Evolutionary conservation across 2,329 filamentous ascomycete genomes (phyloP), one percentile per base, ranked within the genome.

Genomic region (Sporothrix schenckii): DNA sequence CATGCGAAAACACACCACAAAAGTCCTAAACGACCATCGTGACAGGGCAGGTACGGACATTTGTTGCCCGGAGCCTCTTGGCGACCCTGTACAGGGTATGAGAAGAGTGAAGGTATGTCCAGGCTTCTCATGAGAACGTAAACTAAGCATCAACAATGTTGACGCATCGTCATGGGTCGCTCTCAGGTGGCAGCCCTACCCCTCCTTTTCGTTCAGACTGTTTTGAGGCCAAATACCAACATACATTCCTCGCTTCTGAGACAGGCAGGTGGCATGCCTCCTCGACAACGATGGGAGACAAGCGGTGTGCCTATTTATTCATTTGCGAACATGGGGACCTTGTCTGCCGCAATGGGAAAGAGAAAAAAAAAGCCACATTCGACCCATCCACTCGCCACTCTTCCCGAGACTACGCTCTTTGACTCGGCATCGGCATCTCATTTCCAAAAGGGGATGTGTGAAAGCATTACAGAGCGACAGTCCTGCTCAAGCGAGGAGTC

Each of bases 21-120:
- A 7, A 14, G 27, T 30, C 44, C 19, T 9, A n/a, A n/a, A 30
- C 44, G 44, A 44, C 7, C 61, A 16, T 47, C 58, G 39, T 63
- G 61, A 24, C 61, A 65, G 44, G 44, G 44, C 21, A 44, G 61
- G 47, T 44, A 34, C 44, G 61, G 41, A 21, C 61, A 50, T 34
- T 24, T 21, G 41, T 21, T 50, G 24, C 24, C 41, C 21, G 14
- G 24, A n/a, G 58, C 58, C n/a, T 19, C 19, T 27, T 47, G 58
- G 21, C 21, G 16, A 5, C 58, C 11, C 58, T 21, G 24, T 63
- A 13, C 11, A 4, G 41, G 14, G 11, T 13, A 13, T 44, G 41
- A 44, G 21, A 27, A 19, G 19, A 47, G 39, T 47, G 39, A 27
- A 27, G 39, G n/a, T 11, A 47, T 61, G 41, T 14, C 39, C 11